phyloP scores from a whole-genome alignment of 352 stramenopile genomes.

The Pilasporangium apinafurcum region DNA sequence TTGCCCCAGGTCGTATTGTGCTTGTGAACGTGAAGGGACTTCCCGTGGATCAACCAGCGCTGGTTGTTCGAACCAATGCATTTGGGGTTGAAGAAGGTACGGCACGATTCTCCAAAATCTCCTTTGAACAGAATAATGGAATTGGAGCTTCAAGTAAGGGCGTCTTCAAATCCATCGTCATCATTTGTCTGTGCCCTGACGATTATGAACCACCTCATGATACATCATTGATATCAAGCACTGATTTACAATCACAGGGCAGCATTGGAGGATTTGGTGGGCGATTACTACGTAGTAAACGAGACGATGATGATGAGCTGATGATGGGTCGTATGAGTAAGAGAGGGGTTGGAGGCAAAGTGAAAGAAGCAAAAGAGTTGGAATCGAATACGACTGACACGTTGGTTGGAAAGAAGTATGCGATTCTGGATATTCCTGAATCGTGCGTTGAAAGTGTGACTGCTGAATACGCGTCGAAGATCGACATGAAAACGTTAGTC shows the following conservation, averaged over 20 bases:
- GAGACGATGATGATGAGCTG: slow-evolving; percentile 35
- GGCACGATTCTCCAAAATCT: slow-evolving; percentile 28
- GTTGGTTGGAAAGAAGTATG: slow-evolving; percentile 61
- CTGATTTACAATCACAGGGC: slow-evolving; percentile 9
- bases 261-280: slow-evolving; percentile 16
- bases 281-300: slow-evolving; percentile 46
- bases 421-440: slow-evolving; percentile 71
- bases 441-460: slow-evolving; percentile 71
- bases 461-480: slow-evolving; percentile 17
- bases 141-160: slow-evolving; percentile 11
- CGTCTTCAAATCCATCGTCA: slow-evolving; percentile 73
- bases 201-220: slow-evolving; percentile 44
- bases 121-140: slow-evolving; percentile 26
- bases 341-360: slow-evolving; percentile 13
- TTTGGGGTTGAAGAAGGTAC: slow-evolving; percentile 12
- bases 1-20: slow-evolving; percentile 53
- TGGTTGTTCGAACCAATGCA: slow-evolving; percentile 54
- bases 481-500: slow-evolving; percentile 67
- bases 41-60: slow-evolving; percentile 41
- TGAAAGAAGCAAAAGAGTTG: slow-evolving; percentile 36
- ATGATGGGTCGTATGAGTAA: slow-evolving; percentile 29
- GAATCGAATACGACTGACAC: slow-evolving; percentile 40
- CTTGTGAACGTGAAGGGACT: slow-evolving; percentile 65
- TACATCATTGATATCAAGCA: background rate
- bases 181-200: slow-evolving; percentile 61